Evolutionary conservation across 2,329 filamentous ascomycete genomes (phyloP), one percentile per base, ranked within the genome.

Genomic region (Penicillium sp.): DNA sequence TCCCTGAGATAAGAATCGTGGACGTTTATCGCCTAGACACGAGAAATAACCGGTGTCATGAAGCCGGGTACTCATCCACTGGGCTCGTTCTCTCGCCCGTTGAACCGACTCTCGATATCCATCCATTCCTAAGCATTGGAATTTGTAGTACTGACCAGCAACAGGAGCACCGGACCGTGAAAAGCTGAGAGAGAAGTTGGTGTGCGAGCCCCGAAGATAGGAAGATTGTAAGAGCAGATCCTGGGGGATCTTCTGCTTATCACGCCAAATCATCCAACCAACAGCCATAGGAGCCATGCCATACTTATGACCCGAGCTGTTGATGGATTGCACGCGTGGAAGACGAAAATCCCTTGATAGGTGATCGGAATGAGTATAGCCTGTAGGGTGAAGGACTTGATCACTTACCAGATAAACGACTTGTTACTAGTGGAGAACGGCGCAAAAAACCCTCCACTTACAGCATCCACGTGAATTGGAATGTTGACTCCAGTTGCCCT

Each of bases 61-160:
- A 18, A 55, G 27, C 18, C 29, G 18, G 13, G 22, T 14, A 31
- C 47, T 50, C 24, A 55, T 18, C 21, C 16, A 18, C 18, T 14
- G 5, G 10, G 40, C 40, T 13, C 40, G 5, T 14, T 24, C 10
- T 6, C 18, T 11, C 21, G 21, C 4, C 16, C 4, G 43, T 14
- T 40, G 32, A 43, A 21, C 46, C 32, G 14, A 16, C 21, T 40
- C 39, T 29, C 77, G 79, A 70, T 86, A 89, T 4, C 86, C 86
- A 1, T 73, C 73, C 70, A 84, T 85, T 2, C 86, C 86, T 0
- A 89, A 78, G 60, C 87, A 84, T 52, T 88, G 83, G 11, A 89
- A 76, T 60, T 88, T 88, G 72, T 82, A 88, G 71, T 89, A 89
- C 65, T 89, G 86, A 1, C 79, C 84, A 52, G 88, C 83, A 55